Evolutionary conservation across 257 asterid genomes (phyloP), one percentile per base, ranked within the genome.

Genomic region (Lycium barbarum): DNA sequence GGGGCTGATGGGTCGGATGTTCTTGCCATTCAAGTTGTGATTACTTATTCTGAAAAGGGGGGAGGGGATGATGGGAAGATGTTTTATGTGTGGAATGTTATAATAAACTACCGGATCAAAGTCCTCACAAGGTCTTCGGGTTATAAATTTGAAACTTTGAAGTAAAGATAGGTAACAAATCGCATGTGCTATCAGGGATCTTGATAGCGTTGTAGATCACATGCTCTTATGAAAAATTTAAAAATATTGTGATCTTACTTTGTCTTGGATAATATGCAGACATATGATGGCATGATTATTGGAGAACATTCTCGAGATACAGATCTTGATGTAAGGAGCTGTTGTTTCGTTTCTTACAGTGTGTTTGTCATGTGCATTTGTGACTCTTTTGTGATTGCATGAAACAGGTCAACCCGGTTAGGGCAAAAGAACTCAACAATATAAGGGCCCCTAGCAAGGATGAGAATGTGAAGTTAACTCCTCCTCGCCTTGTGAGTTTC

Each of bases 211-310:
- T 72, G 57, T 45, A 33, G 0, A 43, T 10, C 38, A 53, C 65
- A 3, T 26, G 82, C 63, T 22, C 26, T 51, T 76, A 26, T 22
- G 82, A 53, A 76, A 13, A 33, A 62, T 51, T 20, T 81, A 59
- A 62, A 59, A 43, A 62, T 45, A 20, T 47, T 74, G 6, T 82
- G 51, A 22, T 58, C 65, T 86, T 85, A 71, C 71, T 83, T 20
- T 20, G 61, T 51, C 40, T 51, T 83, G 47, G 59, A 63, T 85
- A 53, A 55, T 88, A 9, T 89, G 91, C 94, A 97, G 99, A 22
- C 99, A 82, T 97, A 97, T 89, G 98, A 97, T 86, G 99, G 99
- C 89, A 97, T 97, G 99, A 97, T 97, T 83, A 91, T 97, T 65
- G 99, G 99, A 85, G 98, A 97, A 88, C 98, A 97, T 90, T 94